Evolutionary conservation across 495 filamentous ascomycete species (phyloP).

Genomic region (Annulohypoxylon maeteangense): DNA sequence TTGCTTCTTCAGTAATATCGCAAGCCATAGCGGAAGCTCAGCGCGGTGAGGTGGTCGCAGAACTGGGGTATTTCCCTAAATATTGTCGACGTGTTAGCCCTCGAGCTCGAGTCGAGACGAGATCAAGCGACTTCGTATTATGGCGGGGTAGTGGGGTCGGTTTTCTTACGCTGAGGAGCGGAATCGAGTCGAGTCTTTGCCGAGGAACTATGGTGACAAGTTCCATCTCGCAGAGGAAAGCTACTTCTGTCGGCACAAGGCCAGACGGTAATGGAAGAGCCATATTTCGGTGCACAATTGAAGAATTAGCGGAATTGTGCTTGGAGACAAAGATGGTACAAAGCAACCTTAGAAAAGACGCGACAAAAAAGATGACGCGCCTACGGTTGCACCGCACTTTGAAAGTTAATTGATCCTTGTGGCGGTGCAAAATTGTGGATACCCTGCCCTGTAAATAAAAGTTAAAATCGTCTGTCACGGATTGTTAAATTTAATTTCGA

Average conservation of each 20-base stretch:
- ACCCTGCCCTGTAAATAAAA: not conserved
- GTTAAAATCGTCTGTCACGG: not conserved
- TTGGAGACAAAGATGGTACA: not conserved
- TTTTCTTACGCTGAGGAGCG: conserved; percentile 79
- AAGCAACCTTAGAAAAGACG: too few relatives aligned
- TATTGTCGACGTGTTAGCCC: conserved; percentile 26
- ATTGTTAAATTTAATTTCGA: not conserved
- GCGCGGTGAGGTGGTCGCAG: conserved; percentile 85
- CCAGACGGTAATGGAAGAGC: conserved; percentile 84
- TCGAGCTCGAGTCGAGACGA: conserved; percentile 2
- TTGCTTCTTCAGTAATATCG: conserved; percentile 96
- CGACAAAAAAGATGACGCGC: conserved; percentile 26
- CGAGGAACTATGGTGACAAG: conserved; percentile 91
- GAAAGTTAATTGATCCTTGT: conserved; percentile 5
- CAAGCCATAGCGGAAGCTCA: conserved; percentile 91
- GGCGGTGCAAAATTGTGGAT: conserved; percentile 20
- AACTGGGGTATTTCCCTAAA: conserved; percentile 77
- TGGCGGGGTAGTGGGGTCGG: conserved; percentile 41
- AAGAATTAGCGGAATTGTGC: conserved; percentile 11
- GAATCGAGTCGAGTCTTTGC: conserved; percentile 84
- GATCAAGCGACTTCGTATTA: conserved; percentile 6
- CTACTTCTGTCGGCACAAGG: conserved; percentile 87
- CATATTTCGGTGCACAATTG: conserved; percentile 61
- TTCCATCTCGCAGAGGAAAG: conserved; percentile 98
- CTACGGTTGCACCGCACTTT: not conserved